Evolutionary conservation across 805 yeast species (phyloP).

Genomic region (Komagataella populi): DNA sequence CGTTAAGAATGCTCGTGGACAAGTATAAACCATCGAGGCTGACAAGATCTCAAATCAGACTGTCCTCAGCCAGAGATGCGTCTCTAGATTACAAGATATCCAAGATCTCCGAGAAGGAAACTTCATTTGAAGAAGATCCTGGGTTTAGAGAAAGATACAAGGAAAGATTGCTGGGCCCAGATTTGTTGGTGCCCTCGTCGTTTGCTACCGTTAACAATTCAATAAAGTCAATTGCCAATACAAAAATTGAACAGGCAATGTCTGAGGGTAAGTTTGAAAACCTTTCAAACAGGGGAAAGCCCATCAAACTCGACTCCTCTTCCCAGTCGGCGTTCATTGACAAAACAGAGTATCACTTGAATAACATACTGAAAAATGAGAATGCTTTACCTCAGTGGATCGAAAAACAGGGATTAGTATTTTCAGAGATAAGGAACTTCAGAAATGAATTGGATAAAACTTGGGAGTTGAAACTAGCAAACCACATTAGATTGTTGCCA

Average conservation of each 20-base stretch:
- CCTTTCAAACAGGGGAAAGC: conserved; percentile 46
- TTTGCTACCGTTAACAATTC: conserved; percentile 32
- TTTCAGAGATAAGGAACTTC: conserved; percentile 30
- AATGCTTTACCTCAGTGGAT: conserved; percentile 87
- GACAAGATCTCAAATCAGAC: conserved; percentile 16
- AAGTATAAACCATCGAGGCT: conserved; percentile 23
- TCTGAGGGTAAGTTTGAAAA: conserved; percentile 55
- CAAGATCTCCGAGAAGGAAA: conserved; percentile 11
- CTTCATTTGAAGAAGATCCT: conserved; percentile 20
- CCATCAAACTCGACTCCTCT: conserved; percentile 24
- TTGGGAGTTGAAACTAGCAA: conserved; percentile 23
- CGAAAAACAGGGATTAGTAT: conserved; percentile 54
- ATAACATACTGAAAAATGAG: conserved; percentile 62
- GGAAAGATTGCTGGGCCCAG: conserved; percentile 50
- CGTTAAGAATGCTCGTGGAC: conserved; percentile 43
- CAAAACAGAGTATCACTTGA: conserved; percentile 65
- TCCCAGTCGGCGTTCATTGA: conserved; percentile 44
- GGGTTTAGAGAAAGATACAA: conserved; percentile 47
- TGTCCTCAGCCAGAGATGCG: conserved; percentile 49
- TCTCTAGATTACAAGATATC: conserved; percentile 49
- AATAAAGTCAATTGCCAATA: conserved; percentile 59
- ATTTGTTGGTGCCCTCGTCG: conserved; percentile 28
- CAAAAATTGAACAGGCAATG: conserved; percentile 62
- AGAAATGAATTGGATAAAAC: conserved; percentile 26
- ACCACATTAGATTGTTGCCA: conserved; percentile 12